phyloP scores from a whole-genome alignment of 352 stramenopile genomes.

The Phytophthora lateralis region DNA sequence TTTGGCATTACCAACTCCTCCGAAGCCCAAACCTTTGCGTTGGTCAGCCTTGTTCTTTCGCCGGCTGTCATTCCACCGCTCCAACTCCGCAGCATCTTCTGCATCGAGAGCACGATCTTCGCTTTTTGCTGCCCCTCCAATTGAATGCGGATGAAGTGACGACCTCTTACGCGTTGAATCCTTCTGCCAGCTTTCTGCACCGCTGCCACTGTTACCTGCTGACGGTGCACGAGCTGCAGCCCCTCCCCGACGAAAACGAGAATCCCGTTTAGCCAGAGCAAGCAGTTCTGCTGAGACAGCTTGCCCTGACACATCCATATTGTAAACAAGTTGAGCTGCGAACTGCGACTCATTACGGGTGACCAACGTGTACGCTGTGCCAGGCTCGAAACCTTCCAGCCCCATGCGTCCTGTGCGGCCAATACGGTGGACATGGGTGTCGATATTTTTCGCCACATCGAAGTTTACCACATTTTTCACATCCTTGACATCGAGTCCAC shows the following conservation, averaged over 20 bases:
- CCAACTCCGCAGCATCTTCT: slow-evolving; percentile 59
- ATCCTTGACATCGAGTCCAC: slow-evolving; percentile 90
- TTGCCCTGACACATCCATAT: slow-evolving; percentile 84
- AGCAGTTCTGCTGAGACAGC: slow-evolving; percentile 57
- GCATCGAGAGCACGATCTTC: slow-evolving; percentile 31
- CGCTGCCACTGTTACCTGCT: neutral
- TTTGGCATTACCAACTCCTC: slow-evolving; percentile 15
- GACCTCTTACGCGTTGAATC: neutral
- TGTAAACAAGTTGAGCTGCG: slow-evolving; percentile 79
- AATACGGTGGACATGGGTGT: slow-evolving; percentile 91
- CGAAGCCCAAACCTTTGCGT: slow-evolving; percentile 77
- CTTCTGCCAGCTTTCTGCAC: slow-evolving; percentile 2
- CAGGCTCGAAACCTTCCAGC: slow-evolving; percentile 73
- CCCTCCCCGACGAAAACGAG: slow-evolving; percentile 52
- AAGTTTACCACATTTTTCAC: slow-evolving; percentile 92
- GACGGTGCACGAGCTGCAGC: slow-evolving; percentile 4
- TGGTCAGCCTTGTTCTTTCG: slow-evolving; percentile 66
- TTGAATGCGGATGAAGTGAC: neutral
- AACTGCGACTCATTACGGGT: slow-evolving; percentile 78
- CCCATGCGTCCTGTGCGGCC: slow-evolving; percentile 89
- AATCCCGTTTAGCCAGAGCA: slow-evolving; percentile 54
- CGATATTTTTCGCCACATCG: slow-evolving; percentile 92
- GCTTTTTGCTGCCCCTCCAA: neutral
- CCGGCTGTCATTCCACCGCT: slow-evolving; percentile 60
- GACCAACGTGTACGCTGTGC: slow-evolving; percentile 85